phyloP scores from a whole-genome alignment of 129 eudicot species.

The Ambrosia artemisiifolia region DNA sequence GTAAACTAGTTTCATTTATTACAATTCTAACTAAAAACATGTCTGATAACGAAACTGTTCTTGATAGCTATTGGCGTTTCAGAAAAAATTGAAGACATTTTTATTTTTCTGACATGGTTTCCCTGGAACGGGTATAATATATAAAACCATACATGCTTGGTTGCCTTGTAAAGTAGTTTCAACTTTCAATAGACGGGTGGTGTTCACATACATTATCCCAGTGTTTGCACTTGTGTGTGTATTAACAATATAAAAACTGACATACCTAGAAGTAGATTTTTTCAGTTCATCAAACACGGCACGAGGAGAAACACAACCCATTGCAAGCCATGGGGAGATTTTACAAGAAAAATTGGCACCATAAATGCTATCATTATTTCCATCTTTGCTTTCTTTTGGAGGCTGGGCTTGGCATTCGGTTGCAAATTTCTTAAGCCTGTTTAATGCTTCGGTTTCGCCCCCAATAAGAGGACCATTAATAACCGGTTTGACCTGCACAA shows the following conservation, averaged over 20 bases:
- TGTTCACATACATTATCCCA: neutral
- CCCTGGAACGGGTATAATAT: neutral
- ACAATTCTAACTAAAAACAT: neutral
- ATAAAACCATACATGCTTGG: neutral
- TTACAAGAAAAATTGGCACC: constrained; percentile 97
- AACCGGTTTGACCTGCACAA: constrained; percentile 58
- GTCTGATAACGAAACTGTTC: neutral
- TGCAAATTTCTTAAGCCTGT: constrained; percentile 72
- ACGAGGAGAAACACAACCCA: constrained; percentile 93
- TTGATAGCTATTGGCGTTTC: neutral
- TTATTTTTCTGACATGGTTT: neutral
- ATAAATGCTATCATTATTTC: constrained; percentile 60
- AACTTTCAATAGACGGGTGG: neutral
- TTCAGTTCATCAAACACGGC: constrained; percentile 81
- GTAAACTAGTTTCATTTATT: neutral
- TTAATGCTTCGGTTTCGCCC: constrained; percentile 89
- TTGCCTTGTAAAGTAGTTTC: too few relatives aligned
- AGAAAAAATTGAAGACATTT: neutral
- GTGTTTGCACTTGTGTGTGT: neutral
- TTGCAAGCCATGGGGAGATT: constrained; percentile 96
- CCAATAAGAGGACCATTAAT: constrained; percentile 67
- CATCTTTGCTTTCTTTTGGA: constrained; percentile 49
- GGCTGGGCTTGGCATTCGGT: constrained; percentile 85
- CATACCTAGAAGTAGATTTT: constrained; percentile 80
- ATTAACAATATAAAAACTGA: neutral